Evolutionary conservation across 169 alveolate species (phyloP), one percentile per base, ranked within the genome.

Genomic region (Plasmodium berghei): DNA sequence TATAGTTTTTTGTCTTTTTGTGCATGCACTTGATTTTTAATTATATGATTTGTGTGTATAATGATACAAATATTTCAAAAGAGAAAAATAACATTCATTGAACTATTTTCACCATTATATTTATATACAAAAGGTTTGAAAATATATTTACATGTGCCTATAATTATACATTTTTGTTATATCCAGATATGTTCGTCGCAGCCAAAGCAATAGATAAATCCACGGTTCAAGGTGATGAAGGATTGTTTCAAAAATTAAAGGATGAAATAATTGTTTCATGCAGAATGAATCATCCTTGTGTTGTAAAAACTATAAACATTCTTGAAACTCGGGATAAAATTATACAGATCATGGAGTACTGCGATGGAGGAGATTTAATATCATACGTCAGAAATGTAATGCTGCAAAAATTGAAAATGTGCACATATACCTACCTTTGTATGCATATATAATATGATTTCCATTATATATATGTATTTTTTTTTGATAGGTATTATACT

Each of bases 301-400:
- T 95, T 64, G 97, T 95, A 46, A 89, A 95, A 61, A 90, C 96
- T 34, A 73, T 92, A 28, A 94, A 89, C 22, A 77, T 93, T 16
- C 61, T 95, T 16, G 97, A 95, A 58, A 92, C 97, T 46, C 90
- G 73, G 26, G 94, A 92, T n/a, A 83, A 92, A 52, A 75, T 96
- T 75, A 93, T 93, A 77, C 88, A 95, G 48, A 93, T 96, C 22
- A 94, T 95, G 96, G 99, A 97, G 61, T 95, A 95, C 87, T 93
- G 96, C 66, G 95, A 95, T 71, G 98, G 98, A 18, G 99, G 99
- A 9, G 99, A 97, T 88, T 73, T 97, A 67, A 96, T 96, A 62
- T 94, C 95, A 56, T 94, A 95, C 92, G 94, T 97, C n/a, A 94
- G 94, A 73, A 94, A 95, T 71, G 92, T 91, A 74, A 92, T 95